These are phyloP conservation scores for Melastoma malabathricum DNA, from an alignment of 345 rosid species.

Conservation along the genomic window DNA sequence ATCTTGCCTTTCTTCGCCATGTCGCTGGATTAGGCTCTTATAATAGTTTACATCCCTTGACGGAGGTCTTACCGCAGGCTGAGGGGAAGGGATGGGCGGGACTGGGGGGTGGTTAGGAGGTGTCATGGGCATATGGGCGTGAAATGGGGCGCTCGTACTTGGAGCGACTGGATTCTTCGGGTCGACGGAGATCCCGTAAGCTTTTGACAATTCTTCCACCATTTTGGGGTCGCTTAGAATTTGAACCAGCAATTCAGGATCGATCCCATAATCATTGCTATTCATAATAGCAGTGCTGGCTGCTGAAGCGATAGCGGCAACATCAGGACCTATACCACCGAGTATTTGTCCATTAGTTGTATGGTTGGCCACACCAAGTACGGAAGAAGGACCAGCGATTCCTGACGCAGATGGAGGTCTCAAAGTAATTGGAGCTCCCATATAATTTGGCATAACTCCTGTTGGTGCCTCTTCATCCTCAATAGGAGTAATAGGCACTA, in stretches of 20 bases:
- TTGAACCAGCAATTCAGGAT: constrained; percentile 64
- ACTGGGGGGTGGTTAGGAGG: too few species aligned
- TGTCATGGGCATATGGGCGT: too few species aligned
- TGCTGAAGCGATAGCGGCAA: constrained; percentile 49
- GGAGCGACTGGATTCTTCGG: constrained; percentile 1
- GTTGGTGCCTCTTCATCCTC: constrained; percentile 64
- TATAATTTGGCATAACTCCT: constrained; percentile 11
- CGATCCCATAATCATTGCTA: constrained; percentile 62
- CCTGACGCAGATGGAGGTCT: too few species aligned
- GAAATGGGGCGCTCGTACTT: too few species aligned
- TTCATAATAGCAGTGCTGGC: constrained; percentile 56
- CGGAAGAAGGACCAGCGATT: constrained; percentile 9
- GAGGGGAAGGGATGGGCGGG: too few species aligned
- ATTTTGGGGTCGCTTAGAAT: constrained; percentile 68
- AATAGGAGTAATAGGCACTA: constrained; percentile 62
- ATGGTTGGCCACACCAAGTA: constrained; percentile 17
- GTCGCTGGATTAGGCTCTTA: constrained; percentile 93
- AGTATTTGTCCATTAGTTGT: constrained; percentile 18
- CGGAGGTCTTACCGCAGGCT: neutral
- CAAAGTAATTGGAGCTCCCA: constrained; percentile 11
- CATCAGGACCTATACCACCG: constrained; percentile 38
- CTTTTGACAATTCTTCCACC: constrained; percentile 58
- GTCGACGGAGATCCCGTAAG: constrained; percentile 19
- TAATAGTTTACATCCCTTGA: constrained; percentile 66
- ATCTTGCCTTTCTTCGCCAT: constrained; percentile 88